phyloP scores from a whole-genome alignment of 2,329 filamentous ascomycete species.

The Didymella keratinophila region DNA sequence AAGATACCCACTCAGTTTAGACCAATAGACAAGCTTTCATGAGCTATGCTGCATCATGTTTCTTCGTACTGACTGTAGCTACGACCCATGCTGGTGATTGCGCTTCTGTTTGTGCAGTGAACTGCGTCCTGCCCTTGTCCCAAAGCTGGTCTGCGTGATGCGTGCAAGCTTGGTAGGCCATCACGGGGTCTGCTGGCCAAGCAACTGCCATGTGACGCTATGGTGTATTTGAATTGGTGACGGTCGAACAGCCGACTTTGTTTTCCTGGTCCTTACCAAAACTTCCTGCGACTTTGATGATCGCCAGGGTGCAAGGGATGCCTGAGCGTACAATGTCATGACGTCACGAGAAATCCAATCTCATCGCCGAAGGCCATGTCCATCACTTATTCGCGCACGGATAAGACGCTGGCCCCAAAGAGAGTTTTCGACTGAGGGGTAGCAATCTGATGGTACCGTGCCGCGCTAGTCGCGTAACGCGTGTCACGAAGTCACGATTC shows the following conservation, averaged over 20 bases:
- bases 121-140: too few species aligned
- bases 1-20: slow-evolving; percentile 10
- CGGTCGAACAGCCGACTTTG: too few species aligned
- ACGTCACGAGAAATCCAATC: neutral
- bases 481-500: slow-evolving; percentile 18
- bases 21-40: slow-evolving; percentile 2
- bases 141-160: too few species aligned
- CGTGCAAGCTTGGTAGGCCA: too few species aligned
- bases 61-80: too few species aligned
- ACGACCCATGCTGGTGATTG: neutral
- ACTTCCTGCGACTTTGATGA: neutral
- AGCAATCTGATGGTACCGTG: neutral
- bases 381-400: neutral
- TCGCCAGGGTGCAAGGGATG: slow-evolving; percentile 1
- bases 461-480: slow-evolving; percentile 16
- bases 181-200: too few species aligned
- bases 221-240: too few species aligned
- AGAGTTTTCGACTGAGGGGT: neutral
- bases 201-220: too few species aligned
- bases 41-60: neutral
- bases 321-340: neutral
- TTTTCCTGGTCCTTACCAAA: neutral
- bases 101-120: neutral
- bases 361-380: neutral
- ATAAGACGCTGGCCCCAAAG: neutral